Base-by-base conservation (phyloP, 805 yeast species). In the Starmera quercuum region DNA sequence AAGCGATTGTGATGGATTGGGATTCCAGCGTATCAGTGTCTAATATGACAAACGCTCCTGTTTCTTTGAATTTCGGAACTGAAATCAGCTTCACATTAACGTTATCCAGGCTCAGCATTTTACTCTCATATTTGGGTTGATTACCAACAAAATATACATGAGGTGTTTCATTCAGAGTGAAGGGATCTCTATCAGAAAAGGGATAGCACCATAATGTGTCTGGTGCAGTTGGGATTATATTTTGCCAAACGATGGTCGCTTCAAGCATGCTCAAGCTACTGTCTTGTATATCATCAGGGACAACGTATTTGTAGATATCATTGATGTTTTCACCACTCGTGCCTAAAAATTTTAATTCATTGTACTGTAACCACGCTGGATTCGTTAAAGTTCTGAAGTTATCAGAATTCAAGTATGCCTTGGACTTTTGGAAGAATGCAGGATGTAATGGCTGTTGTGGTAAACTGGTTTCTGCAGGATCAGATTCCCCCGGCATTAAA, bases 121-220 rank as follows among this genome's bases (percentile, higher is more conserved):
- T 63, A 1, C 76, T 54, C 30, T 68, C 79, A 53, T 67, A 86
- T 21, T 55, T 51, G 0, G 79, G 73, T 54, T 86, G 95, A 51
- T 88, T 90, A 0, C 96, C 97, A 4, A 75, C 85, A 46, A 85
- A 75, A 49, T 83, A 86, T 3, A 88, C 80, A 52, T 86, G 88
- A 1, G 97, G 97, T 13, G 83, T 74, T 47, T 83, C 84, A 8
- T 62, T 37, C n/a, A 92, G 61, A 2, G 78, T 64, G 54, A 90
- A 86, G 4, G 97, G 97, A 55, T 92, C 97, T 2, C 52, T 47
- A 18, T 75, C 73, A 9, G 71, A 69, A 48, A 68, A 88, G 1
- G 98, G 97, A 47, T 85, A 87, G 44, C 95, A 78, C 69, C 88
- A 82, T 28, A 92, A 59, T 0, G 98, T 92, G 50, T 92, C 97